Conservation (phyloP, 164 flowering plant species). For the Liriodendron chinense region DNA sequence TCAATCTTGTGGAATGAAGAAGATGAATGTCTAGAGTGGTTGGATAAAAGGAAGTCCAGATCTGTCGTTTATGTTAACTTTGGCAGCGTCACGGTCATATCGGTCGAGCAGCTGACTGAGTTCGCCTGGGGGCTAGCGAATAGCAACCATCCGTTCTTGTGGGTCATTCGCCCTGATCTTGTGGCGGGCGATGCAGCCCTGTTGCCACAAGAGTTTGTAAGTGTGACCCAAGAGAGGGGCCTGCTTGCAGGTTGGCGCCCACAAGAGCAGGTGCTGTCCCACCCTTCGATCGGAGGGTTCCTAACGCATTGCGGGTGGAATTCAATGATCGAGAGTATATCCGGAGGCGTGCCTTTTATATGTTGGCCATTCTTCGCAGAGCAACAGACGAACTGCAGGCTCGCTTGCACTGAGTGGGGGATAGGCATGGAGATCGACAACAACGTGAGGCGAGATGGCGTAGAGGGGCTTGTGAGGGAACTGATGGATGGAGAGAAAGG, state of each 20-base stretch:
- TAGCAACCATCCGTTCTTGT: slow-evolving; percentile 30
- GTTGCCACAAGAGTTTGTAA: slow-evolving; percentile 21
- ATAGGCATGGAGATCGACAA: slow-evolving; percentile 35
- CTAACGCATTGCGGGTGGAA: slow-evolving; percentile 49
- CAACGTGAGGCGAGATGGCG: slow-evolving; percentile 26
- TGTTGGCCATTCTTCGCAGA: slow-evolving; percentile 43
- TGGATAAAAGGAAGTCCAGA: slow-evolving; percentile 16
- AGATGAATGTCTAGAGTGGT: slow-evolving; percentile 27
- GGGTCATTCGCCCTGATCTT: slow-evolving; percentile 38
- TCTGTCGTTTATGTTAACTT: slow-evolving; percentile 36
- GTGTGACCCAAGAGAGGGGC: slow-evolving; percentile 28
- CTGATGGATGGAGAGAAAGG: slow-evolving; percentile 33
- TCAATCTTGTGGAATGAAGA: slow-evolving; percentile 42
- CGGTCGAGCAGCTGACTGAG: slow-evolving; percentile 24
- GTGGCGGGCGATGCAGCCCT: slow-evolving; percentile 28
- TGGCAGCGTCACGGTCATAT: slow-evolving; percentile 32
- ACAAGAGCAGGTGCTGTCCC: slow-evolving; percentile 33
- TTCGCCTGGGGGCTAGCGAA: slow-evolving; percentile 44
- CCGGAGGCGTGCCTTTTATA: slow-evolving; percentile 32
- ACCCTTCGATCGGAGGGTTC: slow-evolving; percentile 34
- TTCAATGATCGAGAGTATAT: slow-evolving; percentile 33
- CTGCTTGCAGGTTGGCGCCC: slow-evolving; percentile 30
- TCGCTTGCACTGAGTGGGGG: slow-evolving; percentile 25
- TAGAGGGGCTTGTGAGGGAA: slow-evolving; percentile 20
- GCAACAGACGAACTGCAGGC: slow-evolving; percentile 32